Evolutionary conservation across 2,329 filamentous ascomycete genomes (phyloP), one percentile per base, ranked within the genome.

Genomic region (Botrytis deweyae): DNA sequence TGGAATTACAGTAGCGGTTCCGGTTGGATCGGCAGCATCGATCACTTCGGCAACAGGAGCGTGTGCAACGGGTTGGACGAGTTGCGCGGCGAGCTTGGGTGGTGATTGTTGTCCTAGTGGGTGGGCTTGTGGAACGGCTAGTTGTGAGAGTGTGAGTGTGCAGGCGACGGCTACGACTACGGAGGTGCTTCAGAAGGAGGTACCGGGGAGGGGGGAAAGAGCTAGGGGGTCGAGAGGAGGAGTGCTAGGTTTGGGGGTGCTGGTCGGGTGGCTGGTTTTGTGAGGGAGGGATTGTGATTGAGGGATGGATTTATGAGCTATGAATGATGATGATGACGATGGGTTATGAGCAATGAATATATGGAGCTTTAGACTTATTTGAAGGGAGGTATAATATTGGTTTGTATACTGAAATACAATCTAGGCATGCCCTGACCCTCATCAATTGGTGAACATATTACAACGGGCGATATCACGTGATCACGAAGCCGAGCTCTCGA

Each of bases 41-140:
- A 80, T 82, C 0, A 82, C 82, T 8, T 81, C 81, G 52, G 81
- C 78, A 61, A 81, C 70, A 49, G 79, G 65, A 77, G 87, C 84
- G 0, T 98, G 95, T 80, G 93, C 94, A 0, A 85, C 81, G 66
- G 94, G 94, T 7, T 98, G 95, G 95, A 92, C 89, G 76, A 87
- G 83, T 76, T 98, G 87, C 88, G 90, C 86, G 78, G 88, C 82
- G 73, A 85, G 88, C n/a, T 84, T 87, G 0, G 89, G 91, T 0
- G 90, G 94, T 0, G 94, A 94, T 10, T 98, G 95, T 82, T 98
- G 95, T 85, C 94, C 94, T 0, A 87, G 83, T 61, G 93, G 93
- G 2, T 97, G 91, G 81, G 82, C 82, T 5, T 97, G 94, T 82
- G 94, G 92, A 1, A 86, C 86, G 33, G 88, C 87, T 36, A 94